A percentile compares a stretch with the other conserved stretches of the same genome.
These are phyloP conservation scores for Amanita rimosa DNA, from an alignment of 768 basidiomycete species.

Conservation along the genomic window DNA sequence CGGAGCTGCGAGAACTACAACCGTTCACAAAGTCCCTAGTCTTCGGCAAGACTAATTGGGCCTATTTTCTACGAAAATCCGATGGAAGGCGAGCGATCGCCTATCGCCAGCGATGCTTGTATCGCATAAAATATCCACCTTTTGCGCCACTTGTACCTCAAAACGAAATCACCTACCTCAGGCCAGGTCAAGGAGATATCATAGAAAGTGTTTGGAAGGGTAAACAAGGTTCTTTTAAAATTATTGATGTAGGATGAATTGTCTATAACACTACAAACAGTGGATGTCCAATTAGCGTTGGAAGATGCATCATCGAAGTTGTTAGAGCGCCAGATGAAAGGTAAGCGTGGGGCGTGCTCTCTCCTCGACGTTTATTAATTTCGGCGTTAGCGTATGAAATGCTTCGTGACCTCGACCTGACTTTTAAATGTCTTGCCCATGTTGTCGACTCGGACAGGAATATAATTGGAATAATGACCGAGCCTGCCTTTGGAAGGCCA, in stretches of 20 bases:
- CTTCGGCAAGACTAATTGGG: slow-evolving; percentile 25
- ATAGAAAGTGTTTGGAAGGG: slow-evolving; percentile 27
- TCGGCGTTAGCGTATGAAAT: slow-evolving; percentile 12
- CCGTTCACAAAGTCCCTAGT: not conserved
- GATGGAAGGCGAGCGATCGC: slow-evolving; percentile 18
- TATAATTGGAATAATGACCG: slow-evolving; percentile 23
- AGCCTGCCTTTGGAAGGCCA: slow-evolving; percentile 23
- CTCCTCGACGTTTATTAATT: too few relatives aligned
- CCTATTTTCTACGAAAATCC: slow-evolving; percentile 17
- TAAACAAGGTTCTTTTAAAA: slow-evolving; percentile 14
- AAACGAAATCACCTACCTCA: slow-evolving; percentile 23
- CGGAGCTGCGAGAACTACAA: not conserved
- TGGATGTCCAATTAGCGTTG: slow-evolving; percentile 21
- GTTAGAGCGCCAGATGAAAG: slow-evolving; percentile 17
- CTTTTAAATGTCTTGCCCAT: slow-evolving; percentile 23
- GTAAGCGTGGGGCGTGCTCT: not conserved
- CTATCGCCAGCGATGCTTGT: slow-evolving; percentile 15
- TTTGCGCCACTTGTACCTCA: slow-evolving; percentile 28
- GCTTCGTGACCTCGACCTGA: slow-evolving; percentile 22
- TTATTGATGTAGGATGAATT: too few relatives aligned
- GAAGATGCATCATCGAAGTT: not conserved
- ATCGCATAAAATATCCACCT: slow-evolving; percentile 17
- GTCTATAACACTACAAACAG: not conserved
- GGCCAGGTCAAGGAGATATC: slow-evolving; percentile 17
- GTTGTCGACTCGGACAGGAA: slow-evolving; percentile 19